Evolutionary conservation across 805 yeast species (phyloP).

Genomic region (Brettanomyces anomalus): DNA sequence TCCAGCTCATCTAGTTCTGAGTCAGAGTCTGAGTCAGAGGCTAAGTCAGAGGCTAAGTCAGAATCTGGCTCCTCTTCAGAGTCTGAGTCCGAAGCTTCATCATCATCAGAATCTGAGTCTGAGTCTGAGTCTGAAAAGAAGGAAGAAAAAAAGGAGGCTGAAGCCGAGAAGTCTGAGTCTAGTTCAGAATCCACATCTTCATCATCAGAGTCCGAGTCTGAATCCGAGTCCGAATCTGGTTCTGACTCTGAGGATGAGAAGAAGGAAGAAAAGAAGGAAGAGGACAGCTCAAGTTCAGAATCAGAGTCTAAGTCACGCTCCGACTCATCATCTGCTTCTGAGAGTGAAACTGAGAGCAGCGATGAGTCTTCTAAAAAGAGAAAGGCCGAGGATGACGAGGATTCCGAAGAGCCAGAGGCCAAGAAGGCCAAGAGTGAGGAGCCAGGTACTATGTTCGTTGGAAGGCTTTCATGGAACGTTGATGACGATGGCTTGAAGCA

Average conservation of each 20-base stretch:
- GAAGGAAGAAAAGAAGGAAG: constrained; percentile 7
- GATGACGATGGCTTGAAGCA: constrained; percentile 90
- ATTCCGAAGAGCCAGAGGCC: constrained; percentile 28
- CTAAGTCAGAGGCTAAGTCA: constrained; percentile 14
- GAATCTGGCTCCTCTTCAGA: constrained; percentile 16
- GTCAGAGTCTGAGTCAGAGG: constrained; percentile 11
- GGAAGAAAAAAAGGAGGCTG: constrained; percentile 7
- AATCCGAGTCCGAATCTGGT: constrained; percentile 21
- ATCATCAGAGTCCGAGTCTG: constrained; percentile 11
- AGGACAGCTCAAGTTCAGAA: constrained; percentile 17
- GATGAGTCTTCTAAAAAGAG: constrained; percentile 6
- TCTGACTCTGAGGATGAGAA: constrained; percentile 19
- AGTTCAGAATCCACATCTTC: constrained; percentile 18
- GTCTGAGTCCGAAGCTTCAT: constrained; percentile 17
- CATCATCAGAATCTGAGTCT: constrained; percentile 14
- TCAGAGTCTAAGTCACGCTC: constrained; percentile 20
- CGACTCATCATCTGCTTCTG: constrained; percentile 15
- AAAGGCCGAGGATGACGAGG: constrained; percentile 8
- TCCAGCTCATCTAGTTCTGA: too few species aligned
- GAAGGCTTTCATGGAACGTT: constrained; percentile 94
- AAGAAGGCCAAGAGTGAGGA: constrained; percentile 40
- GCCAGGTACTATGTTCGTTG: constrained; percentile 88
- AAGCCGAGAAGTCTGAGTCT: constrained; percentile 19
- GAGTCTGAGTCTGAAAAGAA: constrained; percentile 1
- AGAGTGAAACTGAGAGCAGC: constrained; percentile 21